Percentiles rank a stretch among this genome's conserved stretches.
phyloP scores from a whole-genome alignment of 1,284 basidiomycete species.

The Sanghuangporus sanghuang region DNA sequence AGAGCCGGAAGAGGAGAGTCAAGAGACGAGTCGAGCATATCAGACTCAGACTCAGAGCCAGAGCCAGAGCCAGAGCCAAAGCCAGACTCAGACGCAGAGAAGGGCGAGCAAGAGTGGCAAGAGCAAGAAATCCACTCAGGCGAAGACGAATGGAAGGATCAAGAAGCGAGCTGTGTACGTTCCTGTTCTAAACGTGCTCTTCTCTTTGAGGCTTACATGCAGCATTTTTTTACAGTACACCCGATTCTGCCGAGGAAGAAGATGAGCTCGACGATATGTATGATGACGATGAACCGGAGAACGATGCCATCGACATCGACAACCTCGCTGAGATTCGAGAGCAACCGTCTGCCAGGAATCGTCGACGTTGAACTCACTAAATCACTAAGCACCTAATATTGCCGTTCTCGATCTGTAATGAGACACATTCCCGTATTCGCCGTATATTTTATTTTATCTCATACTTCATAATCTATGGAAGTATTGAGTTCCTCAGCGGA shows the following conservation, averaged over 20 bases:
- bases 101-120: conserved; percentile 11
- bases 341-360: conserved; percentile 8
- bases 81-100: conserved; percentile 18
- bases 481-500: neutral
- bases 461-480: neutral
- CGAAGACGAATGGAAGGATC: conserved; percentile 22
- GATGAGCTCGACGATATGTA: conserved; percentile 33
- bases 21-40: conserved; percentile 28
- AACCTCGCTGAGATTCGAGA: conserved; percentile 23
- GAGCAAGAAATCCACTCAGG: conserved; percentile 26
- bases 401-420: neutral
- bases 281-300: conserved; percentile 17
- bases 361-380: neutral
- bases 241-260: conserved; percentile 26
- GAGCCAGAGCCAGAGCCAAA: conserved; percentile 27
- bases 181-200: neutral
- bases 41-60: conserved; percentile 22
- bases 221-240: conserved; percentile 6
- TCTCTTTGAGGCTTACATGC: neutral
- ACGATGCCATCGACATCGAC: conserved; percentile 24
- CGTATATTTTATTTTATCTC: conserved; percentile 1
- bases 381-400: neutral
- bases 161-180: conserved; percentile 19
- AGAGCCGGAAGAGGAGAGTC: conserved; percentile 40
- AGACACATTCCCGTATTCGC: conserved; percentile 1